Conservation (phyloP, 192 early-diverging fungal genomes). For the Martensiomyces pterosporus region DNA sequence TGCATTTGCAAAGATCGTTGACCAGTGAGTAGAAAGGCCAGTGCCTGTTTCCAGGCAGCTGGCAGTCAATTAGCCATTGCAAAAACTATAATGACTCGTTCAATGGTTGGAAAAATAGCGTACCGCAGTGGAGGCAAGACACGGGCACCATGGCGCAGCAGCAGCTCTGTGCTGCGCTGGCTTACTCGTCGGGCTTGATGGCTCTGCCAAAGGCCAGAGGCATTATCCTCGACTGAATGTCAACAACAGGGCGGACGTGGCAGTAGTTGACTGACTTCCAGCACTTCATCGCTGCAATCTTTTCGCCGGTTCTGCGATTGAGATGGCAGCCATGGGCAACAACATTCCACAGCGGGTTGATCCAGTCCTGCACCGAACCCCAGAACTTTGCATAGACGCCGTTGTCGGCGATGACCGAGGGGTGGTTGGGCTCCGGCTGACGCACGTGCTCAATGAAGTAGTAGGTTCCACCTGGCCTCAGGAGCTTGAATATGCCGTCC, state of each 20-base stretch:
- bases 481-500: conserved; percentile 20
- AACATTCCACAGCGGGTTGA: conserved; percentile 27
- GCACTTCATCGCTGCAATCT: conserved; percentile 14
- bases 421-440: conserved; percentile 25
- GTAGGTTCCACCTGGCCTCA: conserved; percentile 32
- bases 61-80: too few species aligned
- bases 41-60: too few species aligned
- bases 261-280: conserved; percentile 39
- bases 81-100: too few species aligned
- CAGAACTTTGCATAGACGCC: conserved; percentile 28
- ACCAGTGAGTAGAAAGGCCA: conserved; percentile 23
- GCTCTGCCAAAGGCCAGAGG: conserved; percentile 43
- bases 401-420: conserved; percentile 27
- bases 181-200: conserved; percentile 16
- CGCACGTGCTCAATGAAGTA: conserved; percentile 40
- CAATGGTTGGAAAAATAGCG: too few species aligned
- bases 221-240: conserved; percentile 37
- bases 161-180: neutral
- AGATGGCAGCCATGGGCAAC: conserved; percentile 34
- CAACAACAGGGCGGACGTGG: conserved; percentile 27
- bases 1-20: conserved; percentile 40
- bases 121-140: too few species aligned
- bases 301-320: conserved; percentile 29
- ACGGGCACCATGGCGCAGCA: too few species aligned
- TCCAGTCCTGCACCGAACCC: conserved; percentile 30